These are phyloP conservation scores for Epichloe amarillans DNA, from an alignment of 2,329 filamentous ascomycete genomes.

Conservation along the genomic window DNA sequence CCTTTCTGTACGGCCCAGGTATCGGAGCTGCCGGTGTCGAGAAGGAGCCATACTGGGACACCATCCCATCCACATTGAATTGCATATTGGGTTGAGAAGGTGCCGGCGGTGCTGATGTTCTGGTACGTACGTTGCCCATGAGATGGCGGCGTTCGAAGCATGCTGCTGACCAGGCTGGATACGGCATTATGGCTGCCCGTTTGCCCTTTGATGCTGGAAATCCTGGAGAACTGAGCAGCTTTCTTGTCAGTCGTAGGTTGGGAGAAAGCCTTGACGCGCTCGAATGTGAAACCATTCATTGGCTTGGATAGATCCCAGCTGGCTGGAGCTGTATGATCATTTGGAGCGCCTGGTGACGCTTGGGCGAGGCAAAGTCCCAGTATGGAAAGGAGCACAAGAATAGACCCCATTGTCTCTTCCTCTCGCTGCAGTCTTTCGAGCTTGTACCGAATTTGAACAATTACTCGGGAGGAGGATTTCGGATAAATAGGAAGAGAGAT, in stretches of 20 bases:
- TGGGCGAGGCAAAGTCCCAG: constrained; percentile 5
- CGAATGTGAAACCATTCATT: constrained; percentile 25
- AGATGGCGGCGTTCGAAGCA: constrained; percentile 8
- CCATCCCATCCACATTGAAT: constrained; percentile 28
- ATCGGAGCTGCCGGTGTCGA: constrained; percentile 39
- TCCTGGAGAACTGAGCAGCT: constrained; percentile 19
- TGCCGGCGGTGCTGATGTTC: constrained; percentile 25
- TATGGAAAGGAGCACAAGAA: not conserved
- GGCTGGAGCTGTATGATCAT: not conserved
- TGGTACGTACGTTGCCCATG: constrained; percentile 16
- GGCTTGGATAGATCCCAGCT: constrained; percentile 22
- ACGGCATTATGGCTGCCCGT: constrained; percentile 14
- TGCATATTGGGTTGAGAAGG: constrained; percentile 29
- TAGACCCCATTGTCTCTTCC: not conserved
- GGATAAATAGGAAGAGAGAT: too few species aligned
- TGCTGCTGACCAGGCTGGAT: constrained; percentile 16
- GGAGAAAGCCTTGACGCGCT: constrained; percentile 18
- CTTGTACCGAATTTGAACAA: too few species aligned
- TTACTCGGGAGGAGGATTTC: too few species aligned
- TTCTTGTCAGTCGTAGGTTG: constrained; percentile 16
- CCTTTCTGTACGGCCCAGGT: constrained; percentile 32
- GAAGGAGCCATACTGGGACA: constrained; percentile 25
- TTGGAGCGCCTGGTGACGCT: not conserved
- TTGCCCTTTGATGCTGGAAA: constrained; percentile 17
- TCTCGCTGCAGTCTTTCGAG: not conserved